Evolutionary conservation across 495 filamentous ascomycete species (phyloP), one percentile per base, ranked within the genome.

Genomic region (Aspergillus baeticus): DNA sequence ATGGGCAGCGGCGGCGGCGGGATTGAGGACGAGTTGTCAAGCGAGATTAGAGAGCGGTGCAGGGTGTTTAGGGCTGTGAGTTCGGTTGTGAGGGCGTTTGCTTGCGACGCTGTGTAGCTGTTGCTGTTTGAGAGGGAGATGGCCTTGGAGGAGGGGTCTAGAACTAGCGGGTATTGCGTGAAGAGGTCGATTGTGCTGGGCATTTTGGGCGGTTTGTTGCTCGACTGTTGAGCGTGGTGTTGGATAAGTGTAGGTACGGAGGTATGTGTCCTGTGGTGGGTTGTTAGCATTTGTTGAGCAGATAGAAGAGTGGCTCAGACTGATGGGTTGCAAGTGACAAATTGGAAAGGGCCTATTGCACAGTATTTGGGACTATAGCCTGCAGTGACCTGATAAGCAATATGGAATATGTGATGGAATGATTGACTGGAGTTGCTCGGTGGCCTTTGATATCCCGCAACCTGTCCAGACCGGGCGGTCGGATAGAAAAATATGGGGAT

Each of bases 1-100:
- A 90, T 83, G 53, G 91, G 89, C 20, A 92, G 73, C 0, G 92
- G 90, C 1, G 91, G 86, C 0, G 90, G 92, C 0, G 91, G 89
- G 63, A 85, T 74, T 59, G 70, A 66, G 29, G 79, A 75, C 1
- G 72, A 60, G 46, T 29, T 29, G 26, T 76, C 74, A 53, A 87
- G 79, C 42, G 69, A 63, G 65, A 89, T 71, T 23, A 96, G 82
- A 49, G 81, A 57, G 58, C 84, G 84, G 82, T 95, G 90, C 37
- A 96, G 84, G 18, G 64, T 37, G 76, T 94, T 92, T 34, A 93
- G 83, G 48, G 83, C 72, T 13, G 73, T 67, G 51, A 96, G 85
- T 76, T 92, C 89, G 62, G 76, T 67, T 35, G 76, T 72, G 35
- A 90, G 77, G n/a, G 77, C 66, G 22, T 72, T 68, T 59, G 64